Evolutionary conservation across 148 eudicot species (phyloP).

Genomic region (Agrostemma githago): DNA sequence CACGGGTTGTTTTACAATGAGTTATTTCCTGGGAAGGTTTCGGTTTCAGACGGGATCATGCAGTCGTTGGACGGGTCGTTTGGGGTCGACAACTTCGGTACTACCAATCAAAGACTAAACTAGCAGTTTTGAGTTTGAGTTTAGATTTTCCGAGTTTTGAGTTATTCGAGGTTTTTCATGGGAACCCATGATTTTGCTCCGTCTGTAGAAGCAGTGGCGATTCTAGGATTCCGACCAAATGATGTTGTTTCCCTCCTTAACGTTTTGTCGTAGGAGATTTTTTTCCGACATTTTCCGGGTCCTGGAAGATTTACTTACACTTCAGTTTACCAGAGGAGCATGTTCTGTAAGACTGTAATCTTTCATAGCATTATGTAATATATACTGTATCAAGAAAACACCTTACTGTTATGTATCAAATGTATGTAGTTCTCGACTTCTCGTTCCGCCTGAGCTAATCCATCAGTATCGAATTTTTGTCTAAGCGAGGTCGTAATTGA

Average conservation of each 20-base stretch:
- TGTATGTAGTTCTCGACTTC: background rate
- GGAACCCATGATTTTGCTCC: background rate
- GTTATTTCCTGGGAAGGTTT: conserved; percentile 11
- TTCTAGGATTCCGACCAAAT: background rate
- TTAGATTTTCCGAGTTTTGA: background rate
- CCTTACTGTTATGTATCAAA: background rate
- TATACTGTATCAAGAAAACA: background rate
- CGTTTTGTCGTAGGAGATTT: background rate
- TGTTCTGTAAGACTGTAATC: background rate
- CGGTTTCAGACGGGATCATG: conserved; percentile 13
- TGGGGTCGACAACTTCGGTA: background rate
- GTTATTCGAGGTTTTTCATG: background rate
- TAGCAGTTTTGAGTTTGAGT: too few relatives aligned
- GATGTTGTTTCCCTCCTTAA: background rate
- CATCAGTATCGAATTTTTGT: background rate
- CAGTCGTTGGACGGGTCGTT: background rate
- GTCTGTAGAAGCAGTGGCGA: background rate
- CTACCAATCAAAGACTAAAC: conserved; percentile 1
- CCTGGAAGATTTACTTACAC: background rate
- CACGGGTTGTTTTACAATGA: conserved; percentile 21
- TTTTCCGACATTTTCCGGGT: background rate
- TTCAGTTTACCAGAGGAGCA: background rate
- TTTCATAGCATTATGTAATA: background rate
- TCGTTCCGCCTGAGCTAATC: background rate
- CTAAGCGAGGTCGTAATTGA: too few relatives aligned